phyloP scores from a whole-genome alignment of 495 filamentous ascomycete species.

The Xylaria palmicola region DNA sequence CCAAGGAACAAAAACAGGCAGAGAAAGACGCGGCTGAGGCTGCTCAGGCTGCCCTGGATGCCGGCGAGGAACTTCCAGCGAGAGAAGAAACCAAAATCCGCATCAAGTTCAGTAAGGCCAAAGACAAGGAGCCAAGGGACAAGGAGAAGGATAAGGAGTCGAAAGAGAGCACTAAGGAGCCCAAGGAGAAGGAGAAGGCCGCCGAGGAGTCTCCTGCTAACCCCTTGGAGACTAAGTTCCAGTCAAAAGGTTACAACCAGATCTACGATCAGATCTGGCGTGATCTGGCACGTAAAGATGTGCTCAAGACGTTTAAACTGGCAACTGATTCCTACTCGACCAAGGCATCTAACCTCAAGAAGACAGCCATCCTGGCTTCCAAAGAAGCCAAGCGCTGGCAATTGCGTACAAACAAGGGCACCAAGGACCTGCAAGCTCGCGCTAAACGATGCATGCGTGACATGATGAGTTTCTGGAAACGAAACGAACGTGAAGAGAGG shows the following conservation, averaged over 20 bases:
- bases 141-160: slow-evolving; percentile 34
- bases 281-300: slow-evolving; percentile 89
- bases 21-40: slow-evolving; percentile 92
- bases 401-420: slow-evolving; percentile 94
- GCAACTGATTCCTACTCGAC: slow-evolving; percentile 78
- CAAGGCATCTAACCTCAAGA: slow-evolving; percentile 89
- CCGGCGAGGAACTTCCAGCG: slow-evolving; percentile 72
- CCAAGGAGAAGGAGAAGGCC: slow-evolving; percentile 66
- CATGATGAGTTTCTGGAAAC: slow-evolving; percentile 99
- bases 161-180: slow-evolving; percentile 52
- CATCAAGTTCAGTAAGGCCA: slow-evolving; percentile 52
- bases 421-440: slow-evolving; percentile 93
- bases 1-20: slow-evolving; percentile 94
- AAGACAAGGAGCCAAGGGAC: slow-evolving; percentile 48
- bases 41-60: slow-evolving; percentile 80
- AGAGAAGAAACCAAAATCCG: slow-evolving; percentile 68
- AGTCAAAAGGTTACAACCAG: slow-evolving; percentile 90
- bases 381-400: slow-evolving; percentile 99
- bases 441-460: slow-evolving; percentile 98
- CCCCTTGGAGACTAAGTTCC: slow-evolving; percentile 58
- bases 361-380: slow-evolving; percentile 94
- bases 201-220: slow-evolving; percentile 52
- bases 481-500: slow-evolving; percentile 95
- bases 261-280: slow-evolving; percentile 99
- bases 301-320: slow-evolving; percentile 84